These are phyloP conservation scores for Spergularia marina DNA, from an alignment of 148 eudicot species.

Conservation along the genomic window DNA sequence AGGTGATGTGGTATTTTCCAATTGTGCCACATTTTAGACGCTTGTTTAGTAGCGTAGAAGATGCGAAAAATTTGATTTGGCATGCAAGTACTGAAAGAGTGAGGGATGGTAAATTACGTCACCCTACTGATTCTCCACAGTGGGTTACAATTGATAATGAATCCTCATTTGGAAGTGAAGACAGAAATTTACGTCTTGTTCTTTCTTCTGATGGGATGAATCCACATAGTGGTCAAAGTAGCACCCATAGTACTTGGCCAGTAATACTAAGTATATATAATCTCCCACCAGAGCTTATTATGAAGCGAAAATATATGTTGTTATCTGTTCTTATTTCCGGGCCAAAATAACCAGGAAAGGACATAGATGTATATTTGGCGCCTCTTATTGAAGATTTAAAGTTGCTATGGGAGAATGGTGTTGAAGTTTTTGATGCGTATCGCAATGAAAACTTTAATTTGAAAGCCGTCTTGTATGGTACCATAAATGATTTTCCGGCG, in stretches of 20 bases:
- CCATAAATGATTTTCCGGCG: slow-evolving; percentile 24
- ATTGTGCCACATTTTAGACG: slow-evolving; percentile 20
- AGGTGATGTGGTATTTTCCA: neutral
- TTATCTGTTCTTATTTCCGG: slow-evolving; percentile 6
- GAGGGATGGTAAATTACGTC: slow-evolving; percentile 11
- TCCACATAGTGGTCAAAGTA: slow-evolving; percentile 6
- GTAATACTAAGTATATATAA: too few relatives aligned
- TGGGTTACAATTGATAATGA: too few relatives aligned
- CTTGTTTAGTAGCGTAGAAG: slow-evolving; percentile 20
- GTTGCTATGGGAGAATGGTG: slow-evolving; percentile 19
- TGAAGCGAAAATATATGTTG: too few relatives aligned
- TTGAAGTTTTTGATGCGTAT: slow-evolving; percentile 22
- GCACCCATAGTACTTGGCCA: neutral
- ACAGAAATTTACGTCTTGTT: slow-evolving; percentile 27
- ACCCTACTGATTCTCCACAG: slow-evolving; percentile 21
- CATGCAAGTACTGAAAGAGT: slow-evolving; percentile 2
- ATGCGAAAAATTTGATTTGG: slow-evolving; percentile 28
- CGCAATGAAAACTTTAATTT: slow-evolving; percentile 6
- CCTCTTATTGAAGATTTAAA: slow-evolving; percentile 14
- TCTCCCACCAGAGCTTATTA: too few relatives aligned
- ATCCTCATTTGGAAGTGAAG: slow-evolving; percentile 18
- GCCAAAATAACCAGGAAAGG: neutral
- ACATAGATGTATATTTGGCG: neutral
- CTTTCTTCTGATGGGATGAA: slow-evolving; percentile 28
- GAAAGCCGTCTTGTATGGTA: slow-evolving; percentile 26